phyloP scores from a whole-genome alignment of 805 yeast genomes.

The Metschnikowia koreensis region DNA sequence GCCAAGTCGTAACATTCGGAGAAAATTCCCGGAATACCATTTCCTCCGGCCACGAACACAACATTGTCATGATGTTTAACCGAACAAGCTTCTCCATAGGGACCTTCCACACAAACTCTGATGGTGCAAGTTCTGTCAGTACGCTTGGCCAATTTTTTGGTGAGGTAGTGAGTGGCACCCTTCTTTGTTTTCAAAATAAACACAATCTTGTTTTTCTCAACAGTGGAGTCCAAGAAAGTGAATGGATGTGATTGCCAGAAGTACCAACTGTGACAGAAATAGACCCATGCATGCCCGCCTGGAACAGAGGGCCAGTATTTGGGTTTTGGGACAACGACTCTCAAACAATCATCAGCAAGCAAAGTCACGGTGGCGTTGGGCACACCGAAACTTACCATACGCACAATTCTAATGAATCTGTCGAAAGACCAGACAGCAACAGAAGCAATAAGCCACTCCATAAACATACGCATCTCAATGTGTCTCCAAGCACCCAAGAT shows the following conservation, averaged over 20 bases:
- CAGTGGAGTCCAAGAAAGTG: constrained; percentile 27
- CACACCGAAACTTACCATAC: constrained; percentile 34
- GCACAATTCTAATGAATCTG: constrained; percentile 27
- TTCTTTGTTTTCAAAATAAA: constrained; percentile 38
- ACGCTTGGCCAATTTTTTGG: constrained; percentile 24
- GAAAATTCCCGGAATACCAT: constrained; percentile 65
- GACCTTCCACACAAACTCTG: constrained; percentile 57
- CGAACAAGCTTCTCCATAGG: constrained; percentile 59
- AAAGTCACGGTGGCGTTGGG: constrained; percentile 32
- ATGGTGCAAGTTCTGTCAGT: constrained; percentile 31
- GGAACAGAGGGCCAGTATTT: constrained; percentile 36
- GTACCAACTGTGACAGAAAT: constrained; percentile 31
- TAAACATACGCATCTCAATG: constrained; percentile 9
- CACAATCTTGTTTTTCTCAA: constrained; percentile 22
- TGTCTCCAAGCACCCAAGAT: constrained; percentile 19
- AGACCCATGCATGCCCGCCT: constrained; percentile 42
- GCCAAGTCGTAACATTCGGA: constrained; percentile 39
- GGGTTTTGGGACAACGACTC: constrained; percentile 37
- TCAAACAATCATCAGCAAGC: constrained; percentile 37
- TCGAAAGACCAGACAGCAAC: constrained; percentile 36
- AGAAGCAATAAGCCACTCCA: constrained; percentile 15
- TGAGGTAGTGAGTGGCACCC: constrained; percentile 37
- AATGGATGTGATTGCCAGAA: constrained; percentile 48
- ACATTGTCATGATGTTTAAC: constrained; percentile 51
- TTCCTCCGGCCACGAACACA: constrained; percentile 69